Percentiles rank a stretch among this genome's conserved stretches.
phyloP scores from a whole-genome alignment of 306 rosid species.

The Cajanus cajan region DNA sequence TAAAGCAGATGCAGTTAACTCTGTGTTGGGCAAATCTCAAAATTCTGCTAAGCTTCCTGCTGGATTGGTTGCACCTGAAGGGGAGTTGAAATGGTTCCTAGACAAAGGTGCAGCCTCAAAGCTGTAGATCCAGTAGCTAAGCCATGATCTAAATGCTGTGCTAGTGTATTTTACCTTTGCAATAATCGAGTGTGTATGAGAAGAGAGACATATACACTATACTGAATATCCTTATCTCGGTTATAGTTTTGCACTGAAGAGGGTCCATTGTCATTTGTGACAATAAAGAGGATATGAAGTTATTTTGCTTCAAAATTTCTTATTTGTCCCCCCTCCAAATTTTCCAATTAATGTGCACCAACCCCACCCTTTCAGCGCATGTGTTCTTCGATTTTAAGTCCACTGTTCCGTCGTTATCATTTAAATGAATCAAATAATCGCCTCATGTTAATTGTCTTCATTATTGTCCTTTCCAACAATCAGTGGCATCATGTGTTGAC shows the following conservation, averaged over 20 bases:
- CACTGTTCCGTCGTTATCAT: neutral
- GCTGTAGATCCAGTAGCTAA: constrained; percentile 51
- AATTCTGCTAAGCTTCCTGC: constrained; percentile 67
- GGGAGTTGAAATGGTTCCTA: constrained; percentile 78
- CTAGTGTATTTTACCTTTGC: constrained; percentile 13
- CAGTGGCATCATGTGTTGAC: constrained; percentile 8
- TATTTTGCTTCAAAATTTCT: constrained; percentile 12
- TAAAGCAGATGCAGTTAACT: constrained; percentile 65
- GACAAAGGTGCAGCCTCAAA: constrained; percentile 89
- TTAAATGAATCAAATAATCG: constrained; percentile 2
- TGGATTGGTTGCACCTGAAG: constrained; percentile 71
- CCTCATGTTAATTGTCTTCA: neutral
- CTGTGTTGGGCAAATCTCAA: constrained; percentile 47
- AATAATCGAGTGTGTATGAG: constrained; percentile 2
- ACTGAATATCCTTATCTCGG: constrained; percentile 21
- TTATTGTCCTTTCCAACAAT: constrained; percentile 3
- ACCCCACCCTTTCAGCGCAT: neutral
- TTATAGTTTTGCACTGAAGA: constrained; percentile 3
- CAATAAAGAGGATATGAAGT: constrained; percentile 28
- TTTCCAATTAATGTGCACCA: constrained; percentile 12
- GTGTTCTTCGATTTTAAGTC: neutral
- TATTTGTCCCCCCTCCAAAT: neutral
- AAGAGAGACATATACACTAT: neutral
- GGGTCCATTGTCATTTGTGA: neutral
- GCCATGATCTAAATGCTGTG: constrained; percentile 28